Evolutionary conservation across 2,329 filamentous ascomycete species (phyloP).

Genomic region (Alternaria brassicae): DNA sequence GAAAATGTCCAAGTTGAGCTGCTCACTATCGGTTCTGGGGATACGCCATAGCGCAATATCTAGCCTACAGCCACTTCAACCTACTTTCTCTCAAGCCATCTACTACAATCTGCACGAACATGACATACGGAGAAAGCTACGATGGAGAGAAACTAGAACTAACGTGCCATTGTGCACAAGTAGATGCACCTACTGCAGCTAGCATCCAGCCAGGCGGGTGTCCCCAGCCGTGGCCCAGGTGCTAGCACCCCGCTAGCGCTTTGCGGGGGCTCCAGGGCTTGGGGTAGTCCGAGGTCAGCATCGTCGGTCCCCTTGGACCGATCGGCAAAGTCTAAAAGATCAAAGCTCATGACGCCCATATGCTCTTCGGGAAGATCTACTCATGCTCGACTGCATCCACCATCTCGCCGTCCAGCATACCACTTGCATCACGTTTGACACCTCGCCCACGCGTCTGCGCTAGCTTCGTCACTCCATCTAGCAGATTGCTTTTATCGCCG

Average conservation of each 20-base stretch:
- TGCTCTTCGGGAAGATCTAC: not conserved
- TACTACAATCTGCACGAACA: not conserved
- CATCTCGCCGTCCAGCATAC: not conserved
- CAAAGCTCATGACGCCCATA: not conserved
- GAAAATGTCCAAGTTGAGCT: too few species aligned
- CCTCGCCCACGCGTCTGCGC: not conserved
- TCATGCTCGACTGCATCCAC: not conserved
- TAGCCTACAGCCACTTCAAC: not conserved
- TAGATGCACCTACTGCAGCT: not conserved
- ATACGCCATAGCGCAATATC: not conserved
- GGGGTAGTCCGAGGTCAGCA: slow-evolving; percentile 13
- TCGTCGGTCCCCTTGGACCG: slow-evolving; percentile 13
- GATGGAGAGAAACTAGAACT: not conserved
- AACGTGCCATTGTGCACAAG: not conserved
- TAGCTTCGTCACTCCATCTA: not conserved
- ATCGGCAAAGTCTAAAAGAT: slow-evolving; percentile 3
- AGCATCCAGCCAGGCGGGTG: not conserved
- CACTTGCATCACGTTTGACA: not conserved
- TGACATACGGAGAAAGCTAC: not conserved
- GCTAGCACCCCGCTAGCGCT: slow-evolving; percentile 15
- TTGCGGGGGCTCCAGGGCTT: slow-evolving; percentile 7
- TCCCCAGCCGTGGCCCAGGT: slow-evolving; percentile 1
- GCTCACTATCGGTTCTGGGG: too few species aligned
- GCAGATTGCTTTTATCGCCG: not conserved
- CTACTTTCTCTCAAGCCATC: not conserved